A percentile compares a stretch with the other conserved stretches of the same genome.
Evolutionary conservation across 1,139 yeast species (phyloP).

Genomic region (Debaryomyces sp.): DNA sequence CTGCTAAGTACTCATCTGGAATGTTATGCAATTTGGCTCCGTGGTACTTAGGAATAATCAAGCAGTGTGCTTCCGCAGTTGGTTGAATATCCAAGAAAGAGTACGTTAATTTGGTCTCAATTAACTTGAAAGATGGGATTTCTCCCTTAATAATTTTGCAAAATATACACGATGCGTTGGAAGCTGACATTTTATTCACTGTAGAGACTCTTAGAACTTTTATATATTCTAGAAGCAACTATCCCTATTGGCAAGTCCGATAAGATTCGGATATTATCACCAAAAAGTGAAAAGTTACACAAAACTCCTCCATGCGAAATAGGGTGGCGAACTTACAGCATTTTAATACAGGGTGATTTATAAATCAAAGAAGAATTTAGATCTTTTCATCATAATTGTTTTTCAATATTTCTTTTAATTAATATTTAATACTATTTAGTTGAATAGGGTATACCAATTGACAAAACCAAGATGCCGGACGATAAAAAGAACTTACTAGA

Average conservation of each 20-base stretch:
- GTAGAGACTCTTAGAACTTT: too few relatives aligned
- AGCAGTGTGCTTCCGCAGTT: conserved; percentile 82
- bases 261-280: conserved; percentile 5
- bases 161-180: conserved; percentile 70
- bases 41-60: conserved; percentile 88
- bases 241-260: background rate
- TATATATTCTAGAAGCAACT: background rate
- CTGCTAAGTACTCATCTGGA: conserved; percentile 87
- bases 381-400: conserved; percentile 2
- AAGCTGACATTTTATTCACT: conserved; percentile 25
- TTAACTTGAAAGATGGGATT: conserved; percentile 85
- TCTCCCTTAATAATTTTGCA: conserved; percentile 94
- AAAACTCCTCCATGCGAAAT: conserved; percentile 2
- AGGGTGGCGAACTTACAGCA: conserved; percentile 10
- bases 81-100: conserved; percentile 95
- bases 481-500: conserved; percentile 46
- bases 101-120: conserved; percentile 77
- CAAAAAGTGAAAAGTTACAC: conserved; percentile 10
- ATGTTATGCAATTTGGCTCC: conserved; percentile 90
- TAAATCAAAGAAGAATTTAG: background rate
- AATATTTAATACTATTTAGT: background rate
- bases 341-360: background rate
- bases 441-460: conserved; percentile 3
- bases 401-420: conserved; percentile 3
- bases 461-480: conserved; percentile 27